These are phyloP conservation scores for Boletus reticuloceps DNA, from an alignment of 768 basidiomycete species.

Conservation along the genomic window DNA sequence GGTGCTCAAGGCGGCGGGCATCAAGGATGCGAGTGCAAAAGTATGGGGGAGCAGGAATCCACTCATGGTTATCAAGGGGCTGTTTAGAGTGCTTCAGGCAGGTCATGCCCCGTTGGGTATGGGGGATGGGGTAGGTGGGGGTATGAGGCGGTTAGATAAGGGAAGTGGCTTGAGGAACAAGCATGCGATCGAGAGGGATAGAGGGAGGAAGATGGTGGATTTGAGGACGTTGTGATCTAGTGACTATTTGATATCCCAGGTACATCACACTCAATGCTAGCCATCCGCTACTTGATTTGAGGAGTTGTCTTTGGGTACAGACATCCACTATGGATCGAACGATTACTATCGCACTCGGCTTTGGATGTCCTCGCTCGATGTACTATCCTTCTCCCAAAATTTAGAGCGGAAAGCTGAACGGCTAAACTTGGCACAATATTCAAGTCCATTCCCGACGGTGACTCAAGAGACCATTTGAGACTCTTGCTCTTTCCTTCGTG, in stretches of 20 bases:
- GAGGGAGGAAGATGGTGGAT: slow-evolving; percentile 76
- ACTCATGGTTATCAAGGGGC: slow-evolving; percentile 72
- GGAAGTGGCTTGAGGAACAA: slow-evolving; percentile 70
- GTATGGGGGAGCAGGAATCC: slow-evolving; percentile 92
- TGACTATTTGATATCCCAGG: no score
- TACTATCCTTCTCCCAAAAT: no score
- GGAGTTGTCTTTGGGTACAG: no score
- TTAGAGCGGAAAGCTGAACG: no score
- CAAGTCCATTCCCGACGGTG: no score
- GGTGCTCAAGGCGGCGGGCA: slow-evolving; percentile 89
- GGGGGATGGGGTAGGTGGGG: slow-evolving; percentile 80
- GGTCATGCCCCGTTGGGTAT: slow-evolving; percentile 78
- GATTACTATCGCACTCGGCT: no score
- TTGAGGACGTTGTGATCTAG: slow-evolving; percentile 47
- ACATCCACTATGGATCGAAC: no score
- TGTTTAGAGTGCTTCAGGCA: slow-evolving; percentile 79
- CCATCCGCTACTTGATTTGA: no score
- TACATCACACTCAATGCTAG: neutral
- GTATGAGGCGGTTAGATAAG: slow-evolving; percentile 67
- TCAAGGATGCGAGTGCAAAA: slow-evolving; percentile 93
- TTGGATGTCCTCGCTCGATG: no score
- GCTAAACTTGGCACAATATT: no score
- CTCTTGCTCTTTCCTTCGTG: no score
- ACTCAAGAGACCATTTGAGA: no score
- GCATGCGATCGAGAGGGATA: slow-evolving; percentile 73